Percentiles rank a stretch among this genome's conserved stretches.
phyloP scores from a whole-genome alignment of 2,329 filamentous ascomycete genomes.

The Juglanconis juglandina region DNA sequence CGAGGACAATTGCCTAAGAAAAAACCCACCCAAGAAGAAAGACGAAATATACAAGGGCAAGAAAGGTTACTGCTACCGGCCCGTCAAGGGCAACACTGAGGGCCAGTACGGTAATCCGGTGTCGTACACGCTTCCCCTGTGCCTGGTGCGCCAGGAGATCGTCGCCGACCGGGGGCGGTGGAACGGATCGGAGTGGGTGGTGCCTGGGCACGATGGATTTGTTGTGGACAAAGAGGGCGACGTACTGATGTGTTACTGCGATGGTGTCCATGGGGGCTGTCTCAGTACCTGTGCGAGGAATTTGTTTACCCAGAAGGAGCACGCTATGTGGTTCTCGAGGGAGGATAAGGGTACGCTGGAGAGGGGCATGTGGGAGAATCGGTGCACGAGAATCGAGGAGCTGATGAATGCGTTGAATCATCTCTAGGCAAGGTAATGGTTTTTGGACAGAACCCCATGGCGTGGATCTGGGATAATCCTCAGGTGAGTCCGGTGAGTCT shows the following conservation, averaged over 20 bases:
- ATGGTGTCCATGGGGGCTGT: not conserved
- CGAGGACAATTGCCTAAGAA: not conserved
- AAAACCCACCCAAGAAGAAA: not conserved
- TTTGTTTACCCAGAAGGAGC: not conserved
- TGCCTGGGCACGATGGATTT: not conserved
- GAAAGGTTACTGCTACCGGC: not conserved
- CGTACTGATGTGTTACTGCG: constrained; percentile 1
- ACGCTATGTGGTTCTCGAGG: not conserved
- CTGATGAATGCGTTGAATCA: too few relatives aligned
- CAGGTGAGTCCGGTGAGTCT: too few relatives aligned
- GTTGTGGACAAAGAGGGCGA: not conserved
- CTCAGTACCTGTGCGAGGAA: not conserved
- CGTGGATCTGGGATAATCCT: too few relatives aligned
- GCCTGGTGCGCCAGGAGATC: not conserved
- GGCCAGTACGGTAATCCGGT: not conserved
- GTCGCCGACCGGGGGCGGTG: not conserved
- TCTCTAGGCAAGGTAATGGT: too few relatives aligned
- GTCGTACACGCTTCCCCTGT: not conserved
- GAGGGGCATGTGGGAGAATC: not conserved
- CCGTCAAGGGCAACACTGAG: not conserved
- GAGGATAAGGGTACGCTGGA: not conserved
- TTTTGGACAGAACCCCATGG: too few relatives aligned
- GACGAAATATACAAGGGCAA: not conserved
- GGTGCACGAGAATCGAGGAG: not conserved
- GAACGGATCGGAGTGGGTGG: not conserved